Base-by-base conservation (phyloP, 1,139 yeast genomes). In the Magnusiomyces magnusii region DNA sequence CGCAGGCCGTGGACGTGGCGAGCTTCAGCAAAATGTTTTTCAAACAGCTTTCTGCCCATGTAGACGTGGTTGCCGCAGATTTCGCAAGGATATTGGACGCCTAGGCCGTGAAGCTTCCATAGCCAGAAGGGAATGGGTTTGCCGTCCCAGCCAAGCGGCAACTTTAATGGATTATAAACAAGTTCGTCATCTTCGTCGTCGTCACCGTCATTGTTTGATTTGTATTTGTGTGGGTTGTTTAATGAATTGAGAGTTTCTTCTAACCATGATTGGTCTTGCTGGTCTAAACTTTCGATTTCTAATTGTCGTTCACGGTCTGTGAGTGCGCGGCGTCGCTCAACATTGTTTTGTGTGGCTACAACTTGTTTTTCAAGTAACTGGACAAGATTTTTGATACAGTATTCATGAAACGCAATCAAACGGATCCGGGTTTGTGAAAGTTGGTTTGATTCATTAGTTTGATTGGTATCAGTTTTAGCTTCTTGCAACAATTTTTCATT, bases 91-190 rank as follows among this genome's bases (percentile, higher is more conserved):
- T 83, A 89, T 56, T 80, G 82, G 57, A 82, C 81, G 60, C 88
- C 90, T 15, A 92, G 76, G 0, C 99, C 99, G 67, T 90, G 93
- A 42, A 91, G 76, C 70, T 92, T 93, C 78, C 84, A 92, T 34
- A 93, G 75, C 99, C 99, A 93, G 61, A 79, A 83, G 0, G 99
- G 99, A 47, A 93, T 90, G 0, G 98, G 97, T 50, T 80, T 80
- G 0, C 98, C 98, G 71, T 92, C 97, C 42, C 89, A 80, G 0
- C 96, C 98, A 0, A 89, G 63, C 0, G 97, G 96, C 58, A 89
- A 72, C 62, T 86, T 83, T 59, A 83, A 76, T 5, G 86, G 82
- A 27, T 65, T 67, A 51, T 65, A 64, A 10, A 61, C 54, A 5
- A 60, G 62, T 10, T 63, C 70, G 19, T 68, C 70, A 2, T 64